Conservation (phyloP, 495 filamentous ascomycete species). For the Beverwykella pulmonaria region DNA sequence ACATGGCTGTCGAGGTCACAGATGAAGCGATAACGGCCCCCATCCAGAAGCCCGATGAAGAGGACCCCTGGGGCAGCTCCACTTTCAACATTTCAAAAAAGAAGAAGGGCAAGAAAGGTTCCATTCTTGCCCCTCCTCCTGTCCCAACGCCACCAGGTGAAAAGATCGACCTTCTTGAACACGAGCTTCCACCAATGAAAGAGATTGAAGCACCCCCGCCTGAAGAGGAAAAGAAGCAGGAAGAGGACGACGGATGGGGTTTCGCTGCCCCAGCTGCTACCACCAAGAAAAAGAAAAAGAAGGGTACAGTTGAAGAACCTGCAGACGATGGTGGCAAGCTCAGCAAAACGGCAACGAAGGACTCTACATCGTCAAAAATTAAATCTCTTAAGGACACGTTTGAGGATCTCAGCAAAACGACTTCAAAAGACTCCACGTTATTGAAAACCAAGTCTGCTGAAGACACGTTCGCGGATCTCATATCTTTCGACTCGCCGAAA, state of each 20-base stretch:
- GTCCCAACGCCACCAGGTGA: constrained; percentile 44
- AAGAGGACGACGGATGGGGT: constrained; percentile 27
- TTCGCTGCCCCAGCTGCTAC: constrained; percentile 2
- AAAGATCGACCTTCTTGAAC: constrained; percentile 17
- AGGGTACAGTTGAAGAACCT: constrained; percentile 31
- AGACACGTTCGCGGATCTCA: constrained; percentile 30
- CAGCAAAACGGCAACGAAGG: constrained; percentile 33
- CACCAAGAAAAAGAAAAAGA: constrained; percentile 42
- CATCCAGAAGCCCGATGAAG: constrained; percentile 36
- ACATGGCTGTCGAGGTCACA: constrained; percentile 34
- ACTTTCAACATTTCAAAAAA: constrained; percentile 32
- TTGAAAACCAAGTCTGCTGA: constrained; percentile 16
- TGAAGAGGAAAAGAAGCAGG: constrained; percentile 32
- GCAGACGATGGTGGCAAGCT: constrained; percentile 39
- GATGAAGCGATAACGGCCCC: constrained; percentile 21
- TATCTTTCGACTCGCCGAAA: constrained; percentile 16
- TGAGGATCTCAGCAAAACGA: constrained; percentile 34
- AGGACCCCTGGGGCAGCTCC: constrained; percentile 36
- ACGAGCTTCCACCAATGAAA: constrained; percentile 13
- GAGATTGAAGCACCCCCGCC: constrained; percentile 33
- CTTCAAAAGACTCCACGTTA: constrained; percentile 31
- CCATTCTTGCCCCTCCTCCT: constrained; percentile 37
- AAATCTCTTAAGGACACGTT: constrained; percentile 30
- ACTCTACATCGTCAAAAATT: constrained; percentile 32
- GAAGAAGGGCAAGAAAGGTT: constrained; percentile 44